Base-by-base conservation (phyloP, 2,329 filamentous ascomycete species). In the Aspergillus sojae region DNA sequence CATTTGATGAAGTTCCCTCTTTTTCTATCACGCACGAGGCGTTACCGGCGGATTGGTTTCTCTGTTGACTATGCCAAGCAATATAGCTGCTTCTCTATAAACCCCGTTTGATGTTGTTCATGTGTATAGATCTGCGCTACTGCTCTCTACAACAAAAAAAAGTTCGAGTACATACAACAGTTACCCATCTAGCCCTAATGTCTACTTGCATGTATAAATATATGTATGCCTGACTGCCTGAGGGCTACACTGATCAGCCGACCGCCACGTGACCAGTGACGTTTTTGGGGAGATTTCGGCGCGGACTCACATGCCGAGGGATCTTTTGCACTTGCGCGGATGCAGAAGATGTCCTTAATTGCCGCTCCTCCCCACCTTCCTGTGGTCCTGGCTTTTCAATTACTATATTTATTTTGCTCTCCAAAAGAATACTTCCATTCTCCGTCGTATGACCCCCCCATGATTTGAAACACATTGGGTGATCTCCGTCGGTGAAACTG, bases 261-360 rank as follows among this genome's bases (percentile, higher is more conserved):
- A 32, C 48, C 7, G 0, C 57, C 74, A 77, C 75, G 75, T 78
- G 75, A 73, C 67, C 68, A 74, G 34, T 77, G 70, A 73, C 73
- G 71, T 76, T 70, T 50, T 43, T 39, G 52, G 57, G 69, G 67
- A 9, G 16, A 58, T 67, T 67, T 68, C 67, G 68, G 70, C 67
- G 62, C 56, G 62, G 46, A 56, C 74, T 77, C 76, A 78, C 77
- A 78, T 78, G 76, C 77, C 77, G 75, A 78, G 77, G 52, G 77
- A 71, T 73, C 71, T 73, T 71, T 72, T 64, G 48, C 58, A 57
- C 58, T 65, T 66, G 64, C 65, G 66, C 71, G 71, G 71, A 72
- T 63, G 62, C 68, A 67, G 61, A 54, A 19, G 34, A 62, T 66
- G 61, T 59, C 60, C 55, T 65, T 70, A 71, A 66, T 36, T 74